Conservation (phyloP, 2,329 filamentous ascomycete species). For the Colletotrichum ledebouriae region DNA sequence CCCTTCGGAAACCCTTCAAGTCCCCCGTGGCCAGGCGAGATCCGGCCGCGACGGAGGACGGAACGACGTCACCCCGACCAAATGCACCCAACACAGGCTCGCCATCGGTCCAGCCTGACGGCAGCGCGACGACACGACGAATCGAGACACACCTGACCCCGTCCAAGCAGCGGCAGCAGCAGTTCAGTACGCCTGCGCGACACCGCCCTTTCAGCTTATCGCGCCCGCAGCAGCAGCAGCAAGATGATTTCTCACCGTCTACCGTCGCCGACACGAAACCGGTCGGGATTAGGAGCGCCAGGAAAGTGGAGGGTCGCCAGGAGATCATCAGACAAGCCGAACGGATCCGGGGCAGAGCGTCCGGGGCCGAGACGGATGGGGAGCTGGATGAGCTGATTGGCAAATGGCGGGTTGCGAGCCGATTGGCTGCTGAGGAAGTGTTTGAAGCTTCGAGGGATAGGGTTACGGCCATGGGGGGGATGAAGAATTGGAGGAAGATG, state of each 20-base stretch:
- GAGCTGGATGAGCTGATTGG: conserved; percentile 37
- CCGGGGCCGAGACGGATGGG: conserved; percentile 13
- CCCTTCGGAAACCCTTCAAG: conserved; percentile 42
- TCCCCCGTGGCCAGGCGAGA: conserved; percentile 36
- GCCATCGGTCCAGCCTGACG: not conserved
- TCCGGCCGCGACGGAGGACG: not conserved
- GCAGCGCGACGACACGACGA: conserved; percentile 3
- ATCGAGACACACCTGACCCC: not conserved
- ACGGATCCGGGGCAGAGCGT: conserved; percentile 17
- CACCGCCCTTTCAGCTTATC: conserved; percentile 31
- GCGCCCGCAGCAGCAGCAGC: conserved; percentile 5
- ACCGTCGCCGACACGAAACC: conserved; percentile 3
- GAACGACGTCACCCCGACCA: not conserved
- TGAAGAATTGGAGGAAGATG: conserved; percentile 32
- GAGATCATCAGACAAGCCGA: conserved; percentile 37
- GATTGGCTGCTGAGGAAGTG: conserved; percentile 42
- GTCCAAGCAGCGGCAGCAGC: conserved; percentile 6
- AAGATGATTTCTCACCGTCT: conserved; percentile 5
- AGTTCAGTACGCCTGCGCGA: conserved; percentile 12
- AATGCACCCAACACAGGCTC: conserved; percentile 5
- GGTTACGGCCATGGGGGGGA: conserved; percentile 33
- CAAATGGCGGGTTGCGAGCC: conserved; percentile 42
- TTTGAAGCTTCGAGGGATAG: conserved; percentile 32
- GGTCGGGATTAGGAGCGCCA: not conserved
- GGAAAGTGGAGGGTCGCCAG: conserved; percentile 32